These are phyloP conservation scores for Macrophomina tecta DNA, from an alignment of 2,329 filamentous ascomycete species.

Conservation along the genomic window DNA sequence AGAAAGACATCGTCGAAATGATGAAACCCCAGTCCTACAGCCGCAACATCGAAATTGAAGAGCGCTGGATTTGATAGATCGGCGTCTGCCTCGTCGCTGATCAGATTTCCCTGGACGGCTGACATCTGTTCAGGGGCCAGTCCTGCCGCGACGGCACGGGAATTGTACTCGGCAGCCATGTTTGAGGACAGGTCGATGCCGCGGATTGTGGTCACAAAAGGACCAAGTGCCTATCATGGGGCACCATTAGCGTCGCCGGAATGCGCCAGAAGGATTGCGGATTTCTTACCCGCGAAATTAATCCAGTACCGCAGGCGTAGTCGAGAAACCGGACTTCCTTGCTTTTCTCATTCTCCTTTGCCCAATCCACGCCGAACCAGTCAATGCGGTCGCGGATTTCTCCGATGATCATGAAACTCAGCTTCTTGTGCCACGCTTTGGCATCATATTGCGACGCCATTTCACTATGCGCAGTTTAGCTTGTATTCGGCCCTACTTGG, in stretches of 20 bases:
- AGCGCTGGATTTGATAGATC: conserved; percentile 39
- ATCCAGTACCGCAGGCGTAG: conserved; percentile 77
- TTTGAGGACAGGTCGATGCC: conserved; percentile 74
- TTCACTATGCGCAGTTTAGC: conserved; percentile 48
- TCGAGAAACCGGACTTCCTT: conserved; percentile 65
- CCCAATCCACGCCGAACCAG: conserved; percentile 68
- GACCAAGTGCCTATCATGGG: conserved; percentile 60
- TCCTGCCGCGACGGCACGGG: conserved; percentile 50
- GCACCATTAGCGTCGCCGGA: conserved; percentile 5
- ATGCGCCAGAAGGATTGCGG: conserved; percentile 1
- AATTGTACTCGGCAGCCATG: conserved; percentile 74
- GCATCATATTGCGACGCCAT: conserved; percentile 63
- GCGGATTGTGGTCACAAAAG: conserved; percentile 66
- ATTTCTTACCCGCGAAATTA: conserved; percentile 64
- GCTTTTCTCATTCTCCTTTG: conserved; percentile 32
- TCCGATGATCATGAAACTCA: conserved; percentile 60
- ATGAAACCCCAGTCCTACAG: conserved; percentile 53
- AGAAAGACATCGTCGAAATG: conserved; percentile 65
- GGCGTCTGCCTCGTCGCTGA: conserved; percentile 36
- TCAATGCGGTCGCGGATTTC: conserved; percentile 60
- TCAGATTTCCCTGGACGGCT: conserved; percentile 45
- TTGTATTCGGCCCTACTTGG: background rate
- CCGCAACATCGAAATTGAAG: conserved; percentile 50
- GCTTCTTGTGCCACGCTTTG: conserved; percentile 58
- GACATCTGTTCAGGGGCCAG: conserved; percentile 33